Percentiles rank a stretch among this genome's conserved stretches.
Conservation (phyloP, 139 green algal species). For the Edaphochlamys debaryana region DNA sequence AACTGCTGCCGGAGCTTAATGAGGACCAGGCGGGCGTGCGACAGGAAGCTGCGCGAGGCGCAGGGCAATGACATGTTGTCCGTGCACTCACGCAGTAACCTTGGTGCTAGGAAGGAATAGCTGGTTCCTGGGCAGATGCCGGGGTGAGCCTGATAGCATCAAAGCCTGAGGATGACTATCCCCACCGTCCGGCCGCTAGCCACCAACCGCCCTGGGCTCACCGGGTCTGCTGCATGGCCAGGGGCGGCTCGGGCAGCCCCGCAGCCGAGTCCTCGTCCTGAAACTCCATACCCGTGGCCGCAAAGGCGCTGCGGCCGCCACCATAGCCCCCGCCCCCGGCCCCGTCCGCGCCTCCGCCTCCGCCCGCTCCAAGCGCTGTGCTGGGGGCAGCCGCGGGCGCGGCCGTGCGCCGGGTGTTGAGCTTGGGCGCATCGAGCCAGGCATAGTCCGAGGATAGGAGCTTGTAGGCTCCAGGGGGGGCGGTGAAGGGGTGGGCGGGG, state of each 20-base stretch:
- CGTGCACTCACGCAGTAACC: neutral
- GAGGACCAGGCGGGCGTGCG: constrained; percentile 21
- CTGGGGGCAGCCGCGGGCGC: too few relatives aligned
- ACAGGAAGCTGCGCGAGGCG: constrained; percentile 42
- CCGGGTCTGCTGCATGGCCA: constrained; percentile 35
- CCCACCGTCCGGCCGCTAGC: too few relatives aligned
- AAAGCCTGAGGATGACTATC: too few relatives aligned
- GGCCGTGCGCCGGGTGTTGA: neutral
- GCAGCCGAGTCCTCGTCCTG: neutral
- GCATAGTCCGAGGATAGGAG: constrained; percentile 43
- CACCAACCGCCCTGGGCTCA: neutral
- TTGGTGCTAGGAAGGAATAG: neutral
- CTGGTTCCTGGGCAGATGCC: neutral
- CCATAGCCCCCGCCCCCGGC: neutral
- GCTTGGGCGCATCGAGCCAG: constrained; percentile 1
- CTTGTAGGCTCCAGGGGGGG: constrained; percentile 35
- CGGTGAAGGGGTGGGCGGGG: neutral
- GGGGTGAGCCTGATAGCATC: neutral
- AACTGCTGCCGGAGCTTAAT: constrained; percentile 45
- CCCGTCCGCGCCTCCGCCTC: neutral
- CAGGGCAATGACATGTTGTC: too few relatives aligned
- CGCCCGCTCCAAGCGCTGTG: neutral
- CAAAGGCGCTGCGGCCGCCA: too few relatives aligned
- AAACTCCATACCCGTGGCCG: neutral
- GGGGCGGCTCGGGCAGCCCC: constrained; percentile 13